Conservation (phyloP, 345 rosid species). For the Eucalyptus cloeziana region DNA sequence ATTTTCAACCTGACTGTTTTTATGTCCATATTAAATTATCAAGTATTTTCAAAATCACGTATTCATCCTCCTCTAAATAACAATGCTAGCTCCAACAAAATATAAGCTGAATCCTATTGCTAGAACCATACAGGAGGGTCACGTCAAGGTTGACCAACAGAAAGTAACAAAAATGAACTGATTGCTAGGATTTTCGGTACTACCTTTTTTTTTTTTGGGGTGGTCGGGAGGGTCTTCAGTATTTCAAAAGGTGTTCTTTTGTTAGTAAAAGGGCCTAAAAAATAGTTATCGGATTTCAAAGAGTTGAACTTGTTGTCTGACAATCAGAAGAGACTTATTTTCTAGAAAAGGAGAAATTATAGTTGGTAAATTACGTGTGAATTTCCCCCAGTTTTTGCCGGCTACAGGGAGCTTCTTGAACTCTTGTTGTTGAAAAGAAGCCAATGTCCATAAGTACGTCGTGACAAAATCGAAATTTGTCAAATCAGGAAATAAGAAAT, state of each 20-base stretch:
- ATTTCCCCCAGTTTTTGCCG: background rate
- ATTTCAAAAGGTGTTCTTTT: background rate
- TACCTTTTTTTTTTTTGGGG: fast-evolving
- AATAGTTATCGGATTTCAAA: background rate
- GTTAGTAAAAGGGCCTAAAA: background rate
- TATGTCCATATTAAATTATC: no score
- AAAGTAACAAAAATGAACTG: background rate
- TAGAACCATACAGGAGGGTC: background rate
- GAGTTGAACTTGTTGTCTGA: background rate
- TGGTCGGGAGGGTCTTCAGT: background rate
- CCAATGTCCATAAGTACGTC: fast-evolving
- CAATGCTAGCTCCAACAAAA: no score
- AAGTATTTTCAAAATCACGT: no score
- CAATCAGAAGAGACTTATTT: background rate
- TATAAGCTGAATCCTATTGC: background rate
- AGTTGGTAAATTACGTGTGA: background rate
- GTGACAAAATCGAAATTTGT: no score
- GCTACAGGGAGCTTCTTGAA: background rate
- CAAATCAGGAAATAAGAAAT: no score
- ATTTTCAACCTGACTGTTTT: no score
- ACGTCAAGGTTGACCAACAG: background rate
- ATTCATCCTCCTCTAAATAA: no score
- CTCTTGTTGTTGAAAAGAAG: background rate
- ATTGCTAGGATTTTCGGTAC: fast-evolving
- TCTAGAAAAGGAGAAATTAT: background rate